Percentiles rank a stretch among this genome's conserved stretches.
Conservation (phyloP, 495 filamentous ascomycete genomes). For the Apodospora peruviana region DNA sequence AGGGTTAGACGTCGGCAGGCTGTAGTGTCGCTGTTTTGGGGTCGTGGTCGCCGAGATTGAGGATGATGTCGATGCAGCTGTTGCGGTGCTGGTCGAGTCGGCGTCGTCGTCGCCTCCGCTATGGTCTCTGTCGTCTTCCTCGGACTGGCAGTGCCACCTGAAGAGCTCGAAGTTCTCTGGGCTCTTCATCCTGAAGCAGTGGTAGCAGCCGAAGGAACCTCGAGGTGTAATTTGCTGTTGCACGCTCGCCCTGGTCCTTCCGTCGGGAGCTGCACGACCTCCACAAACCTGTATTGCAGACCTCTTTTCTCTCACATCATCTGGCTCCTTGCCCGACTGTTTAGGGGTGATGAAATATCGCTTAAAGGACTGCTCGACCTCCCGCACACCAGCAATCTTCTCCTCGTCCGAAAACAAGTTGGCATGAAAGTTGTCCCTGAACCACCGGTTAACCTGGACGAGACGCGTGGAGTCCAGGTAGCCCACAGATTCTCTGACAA, state of each 20-base stretch:
- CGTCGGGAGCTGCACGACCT: no score
- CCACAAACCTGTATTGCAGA: no score
- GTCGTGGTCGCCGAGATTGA: neutral
- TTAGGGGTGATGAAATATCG: slow-evolving; percentile 10
- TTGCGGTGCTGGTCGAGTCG: neutral
- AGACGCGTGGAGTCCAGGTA: slow-evolving; percentile 12
- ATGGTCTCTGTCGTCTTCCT: slow-evolving; percentile 1
- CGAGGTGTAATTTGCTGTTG: slow-evolving; percentile 2
- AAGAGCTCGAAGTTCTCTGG: slow-evolving; percentile 21
- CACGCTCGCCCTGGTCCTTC: neutral
- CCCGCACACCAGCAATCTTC: slow-evolving; percentile 11
- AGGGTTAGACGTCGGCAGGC: slow-evolving; percentile 15
- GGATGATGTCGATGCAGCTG: neutral
- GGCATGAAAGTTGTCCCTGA: slow-evolving; percentile 12
- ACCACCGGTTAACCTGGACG: slow-evolving; percentile 6
- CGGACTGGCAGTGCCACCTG: slow-evolving; percentile 8
- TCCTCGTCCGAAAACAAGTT: slow-evolving; percentile 5
- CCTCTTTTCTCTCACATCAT: no score
- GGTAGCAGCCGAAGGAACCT: slow-evolving; percentile 23
- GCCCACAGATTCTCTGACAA: slow-evolving; percentile 10
- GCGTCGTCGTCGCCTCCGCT: neutral
- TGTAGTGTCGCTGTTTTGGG: neutral
- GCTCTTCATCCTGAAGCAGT: slow-evolving; percentile 17
- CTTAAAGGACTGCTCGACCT: slow-evolving; percentile 17
- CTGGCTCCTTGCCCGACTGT: neutral